A percentile compares a stretch with the other conserved stretches of the same genome.
phyloP scores from a whole-genome alignment of 495 filamentous ascomycete species.

The Penicillium coffeae region DNA sequence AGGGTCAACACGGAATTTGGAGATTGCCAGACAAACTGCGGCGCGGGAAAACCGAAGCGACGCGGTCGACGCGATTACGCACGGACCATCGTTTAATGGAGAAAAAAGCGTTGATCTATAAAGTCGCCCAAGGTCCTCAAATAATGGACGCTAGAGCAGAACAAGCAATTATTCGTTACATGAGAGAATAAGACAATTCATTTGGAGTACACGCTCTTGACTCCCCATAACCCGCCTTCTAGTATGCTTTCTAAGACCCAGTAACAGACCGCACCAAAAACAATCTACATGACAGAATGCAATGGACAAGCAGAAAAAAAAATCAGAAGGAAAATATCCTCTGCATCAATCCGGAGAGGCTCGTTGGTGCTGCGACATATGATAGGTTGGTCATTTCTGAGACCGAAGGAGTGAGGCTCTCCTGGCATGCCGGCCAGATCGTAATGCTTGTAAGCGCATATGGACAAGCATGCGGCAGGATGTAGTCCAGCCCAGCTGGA shows the following conservation, averaged over 20 bases:
- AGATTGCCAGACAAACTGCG: not conserved
- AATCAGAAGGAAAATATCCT: not conserved
- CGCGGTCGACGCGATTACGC: slow-evolving; percentile 8
- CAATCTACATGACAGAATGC: slow-evolving; percentile 11
- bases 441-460: not conserved
- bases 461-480: not conserved
- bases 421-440: not conserved
- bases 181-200: too few relatives aligned
- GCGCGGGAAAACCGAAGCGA: slow-evolving; percentile 8
- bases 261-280: slow-evolving; percentile 5
- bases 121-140: not conserved
- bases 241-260: slow-evolving; percentile 15
- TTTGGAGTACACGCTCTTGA: not conserved
- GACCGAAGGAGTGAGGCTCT: too few relatives aligned
- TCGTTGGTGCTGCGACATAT: too few relatives aligned
- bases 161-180: too few relatives aligned
- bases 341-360: not conserved
- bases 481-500: not conserved
- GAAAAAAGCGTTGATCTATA: not conserved
- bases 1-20: not conserved
- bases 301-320: not conserved
- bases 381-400: too few relatives aligned
- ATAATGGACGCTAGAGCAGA: too few relatives aligned
- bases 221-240: slow-evolving; percentile 4
- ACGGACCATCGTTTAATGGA: slow-evolving; percentile 24